Conservation (phyloP, 1,139 yeast species). For the Taphrina communis region DNA sequence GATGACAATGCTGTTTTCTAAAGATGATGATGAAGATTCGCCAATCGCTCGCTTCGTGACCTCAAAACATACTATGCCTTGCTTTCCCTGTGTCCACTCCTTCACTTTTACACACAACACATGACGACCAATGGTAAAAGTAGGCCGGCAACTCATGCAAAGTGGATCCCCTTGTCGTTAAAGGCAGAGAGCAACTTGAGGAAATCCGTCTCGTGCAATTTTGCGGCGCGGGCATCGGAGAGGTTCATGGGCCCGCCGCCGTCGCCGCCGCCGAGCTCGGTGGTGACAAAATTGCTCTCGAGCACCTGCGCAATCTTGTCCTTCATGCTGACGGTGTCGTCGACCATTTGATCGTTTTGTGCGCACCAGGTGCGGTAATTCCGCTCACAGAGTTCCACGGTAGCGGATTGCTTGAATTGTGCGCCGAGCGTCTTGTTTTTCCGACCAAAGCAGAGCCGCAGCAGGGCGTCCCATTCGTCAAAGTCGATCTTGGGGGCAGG, state of each 20-base stretch:
- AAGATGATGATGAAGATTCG: background rate
- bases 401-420: conserved; percentile 83
- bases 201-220: conserved; percentile 94
- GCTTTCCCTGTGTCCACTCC: too few species aligned
- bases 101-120: background rate
- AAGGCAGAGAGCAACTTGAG: conserved; percentile 84
- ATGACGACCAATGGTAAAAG: background rate
- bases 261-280: background rate
- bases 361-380: conserved; percentile 76
- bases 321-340: conserved; percentile 62
- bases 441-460: conserved; percentile 87
- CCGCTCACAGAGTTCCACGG: conserved; percentile 82
- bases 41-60: background rate
- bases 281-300: conserved; percentile 46
- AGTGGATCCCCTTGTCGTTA: conserved; percentile 96
- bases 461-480: conserved; percentile 95
- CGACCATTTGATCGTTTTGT: conserved; percentile 58
- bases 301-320: conserved; percentile 68
- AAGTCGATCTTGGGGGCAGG: conserved; percentile 94
- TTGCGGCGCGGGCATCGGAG: conserved; percentile 86
- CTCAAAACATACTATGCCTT: too few species aligned
- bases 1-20: too few species aligned
- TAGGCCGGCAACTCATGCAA: conserved; percentile 61
- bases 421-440: conserved; percentile 90
- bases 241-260: conserved; percentile 66